Evolutionary conservation across 1,284 basidiomycete species (phyloP).

Genomic region (Singerocomus inundabilis): DNA sequence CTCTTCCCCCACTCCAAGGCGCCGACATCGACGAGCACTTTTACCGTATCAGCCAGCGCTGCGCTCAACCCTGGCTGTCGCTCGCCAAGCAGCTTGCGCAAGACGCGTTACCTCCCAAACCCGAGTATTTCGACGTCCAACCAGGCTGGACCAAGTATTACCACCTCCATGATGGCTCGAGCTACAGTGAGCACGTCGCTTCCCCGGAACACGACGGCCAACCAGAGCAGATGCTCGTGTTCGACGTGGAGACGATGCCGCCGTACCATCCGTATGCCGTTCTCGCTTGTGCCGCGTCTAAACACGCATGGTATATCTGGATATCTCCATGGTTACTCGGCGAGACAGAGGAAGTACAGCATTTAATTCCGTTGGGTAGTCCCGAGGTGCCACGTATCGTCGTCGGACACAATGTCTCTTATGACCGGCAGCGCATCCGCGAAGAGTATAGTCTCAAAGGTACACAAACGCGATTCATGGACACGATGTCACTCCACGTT

Average conservation of each 20-base stretch:
- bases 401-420: slow-evolving; percentile 95
- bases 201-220: slow-evolving; percentile 58
- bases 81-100: slow-evolving; percentile 68
- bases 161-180: slow-evolving; percentile 60
- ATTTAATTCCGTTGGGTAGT: slow-evolving; percentile 76
- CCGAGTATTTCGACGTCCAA: slow-evolving; percentile 71
- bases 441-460: slow-evolving; percentile 83
- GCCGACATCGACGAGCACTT: slow-evolving; percentile 88
- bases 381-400: slow-evolving; percentile 58
- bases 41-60: slow-evolving; percentile 69
- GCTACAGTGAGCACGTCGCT: slow-evolving; percentile 61
- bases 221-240: slow-evolving; percentile 76
- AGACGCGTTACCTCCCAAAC: slow-evolving; percentile 58
- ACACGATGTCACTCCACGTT: slow-evolving; percentile 95
- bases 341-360: slow-evolving; percentile 59
- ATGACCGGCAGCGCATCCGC: slow-evolving; percentile 81
- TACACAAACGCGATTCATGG: slow-evolving; percentile 82
- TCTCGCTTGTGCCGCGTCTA: slow-evolving; percentile 87
- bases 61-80: slow-evolving; percentile 80
- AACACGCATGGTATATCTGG: slow-evolving; percentile 93
- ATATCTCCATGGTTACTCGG: slow-evolving; percentile 90
- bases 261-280: slow-evolving; percentile 79
- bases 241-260: slow-evolving; percentile 96
- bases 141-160: slow-evolving; percentile 93
- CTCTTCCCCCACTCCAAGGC: slow-evolving; percentile 85